Evolutionary conservation across 1,139 yeast species (phyloP).

Genomic region (Candida buenavistaensis): DNA sequence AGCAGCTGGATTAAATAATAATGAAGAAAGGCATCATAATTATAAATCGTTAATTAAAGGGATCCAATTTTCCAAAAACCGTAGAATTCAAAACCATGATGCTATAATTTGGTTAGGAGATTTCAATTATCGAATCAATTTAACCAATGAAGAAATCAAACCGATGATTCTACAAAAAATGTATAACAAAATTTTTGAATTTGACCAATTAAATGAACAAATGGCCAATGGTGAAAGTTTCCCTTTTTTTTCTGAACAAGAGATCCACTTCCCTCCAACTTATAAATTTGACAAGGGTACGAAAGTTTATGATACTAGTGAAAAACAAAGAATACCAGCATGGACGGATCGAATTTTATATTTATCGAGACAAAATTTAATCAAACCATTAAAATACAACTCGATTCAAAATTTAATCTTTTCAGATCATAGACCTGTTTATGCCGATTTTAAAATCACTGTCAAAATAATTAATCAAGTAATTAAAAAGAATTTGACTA

Average conservation of each 20-base stretch:
- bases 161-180: conserved; percentile 50
- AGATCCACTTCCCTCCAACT: conserved; percentile 80
- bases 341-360: conserved; percentile 87
- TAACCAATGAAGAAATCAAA: conserved; percentile 70
- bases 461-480: conserved; percentile 71
- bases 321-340: conserved; percentile 90
- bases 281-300: conserved; percentile 90
- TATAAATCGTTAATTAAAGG: conserved; percentile 67
- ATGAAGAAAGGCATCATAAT: conserved; percentile 83
- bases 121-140: conserved; percentile 77
- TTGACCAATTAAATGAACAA: conserved; percentile 78
- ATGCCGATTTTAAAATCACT: conserved; percentile 67
- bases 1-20: conserved; percentile 84
- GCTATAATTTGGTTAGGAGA: conserved; percentile 93
- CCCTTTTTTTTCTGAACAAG: conserved; percentile 70
- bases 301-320: conserved; percentile 75
- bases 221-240: conserved; percentile 68
- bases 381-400: conserved; percentile 67
- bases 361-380: conserved; percentile 47
- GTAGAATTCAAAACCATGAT: conserved; percentile 69
- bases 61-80: conserved; percentile 49
- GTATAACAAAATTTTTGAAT: conserved; percentile 54
- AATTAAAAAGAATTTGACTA: conserved; percentile 56
- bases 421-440: conserved; percentile 94
- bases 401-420: conserved; percentile 62